phyloP scores from a whole-genome alignment of 768 basidiomycete species.

The Russula abietina region DNA sequence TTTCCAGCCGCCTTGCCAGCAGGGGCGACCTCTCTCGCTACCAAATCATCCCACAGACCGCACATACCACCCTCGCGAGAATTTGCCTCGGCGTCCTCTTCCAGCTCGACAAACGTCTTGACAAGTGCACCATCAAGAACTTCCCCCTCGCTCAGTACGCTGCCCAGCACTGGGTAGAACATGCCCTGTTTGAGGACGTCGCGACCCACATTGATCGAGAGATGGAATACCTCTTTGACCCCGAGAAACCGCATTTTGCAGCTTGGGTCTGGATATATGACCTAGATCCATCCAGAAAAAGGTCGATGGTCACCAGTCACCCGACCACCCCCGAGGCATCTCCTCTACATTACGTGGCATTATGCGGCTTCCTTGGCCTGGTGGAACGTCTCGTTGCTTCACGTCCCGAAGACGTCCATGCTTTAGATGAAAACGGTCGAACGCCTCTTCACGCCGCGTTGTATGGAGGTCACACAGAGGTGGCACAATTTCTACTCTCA shows the following conservation, averaged over 20 bases:
- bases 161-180: conserved; percentile 6
- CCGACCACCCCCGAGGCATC: background rate
- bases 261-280: conserved; percentile 5
- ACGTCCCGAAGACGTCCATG: background rate
- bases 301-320: background rate
- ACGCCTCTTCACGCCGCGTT: background rate
- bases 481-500: conserved; percentile 1
- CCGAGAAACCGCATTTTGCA: background rate
- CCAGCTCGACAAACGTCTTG: background rate
- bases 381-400: background rate
- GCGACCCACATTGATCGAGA: background rate
- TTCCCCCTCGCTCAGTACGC: conserved; percentile 2
- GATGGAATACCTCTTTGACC: conserved; percentile 2
- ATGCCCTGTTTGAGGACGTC: conserved; percentile 1
- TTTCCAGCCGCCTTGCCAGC: background rate
- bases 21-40: background rate
- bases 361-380: background rate
- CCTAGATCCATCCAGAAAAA: background rate
- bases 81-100: conserved; percentile 6
- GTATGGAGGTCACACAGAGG: background rate
- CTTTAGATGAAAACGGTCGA: background rate
- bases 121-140: background rate
- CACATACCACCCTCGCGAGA: background rate
- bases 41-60: background rate
- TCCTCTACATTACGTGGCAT: background rate